Percentiles rank a stretch among this genome's conserved stretches.
phyloP scores from a whole-genome alignment of 2,329 filamentous ascomycete genomes.

The Paecilomyces formosus region DNA sequence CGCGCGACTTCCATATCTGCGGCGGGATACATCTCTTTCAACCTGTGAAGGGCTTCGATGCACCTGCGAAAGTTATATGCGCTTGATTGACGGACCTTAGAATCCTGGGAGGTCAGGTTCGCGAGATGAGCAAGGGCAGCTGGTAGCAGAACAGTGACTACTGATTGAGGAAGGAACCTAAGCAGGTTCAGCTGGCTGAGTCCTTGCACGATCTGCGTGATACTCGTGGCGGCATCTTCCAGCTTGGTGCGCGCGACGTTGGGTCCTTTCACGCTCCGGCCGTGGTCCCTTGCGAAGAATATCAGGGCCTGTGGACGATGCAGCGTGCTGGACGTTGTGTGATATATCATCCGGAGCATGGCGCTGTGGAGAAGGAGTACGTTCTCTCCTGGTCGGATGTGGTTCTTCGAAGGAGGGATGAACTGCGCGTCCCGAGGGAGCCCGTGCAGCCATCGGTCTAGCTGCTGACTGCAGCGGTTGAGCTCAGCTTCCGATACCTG shows the following conservation, averaged over 20 bases:
- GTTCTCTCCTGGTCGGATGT: slow-evolving; percentile 43
- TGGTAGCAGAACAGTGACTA: slow-evolving; percentile 76
- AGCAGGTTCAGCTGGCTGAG: slow-evolving; percentile 65
- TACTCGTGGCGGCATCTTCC: slow-evolving; percentile 71
- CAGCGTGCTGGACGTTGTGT: slow-evolving; percentile 79
- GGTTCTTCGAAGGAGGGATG: slow-evolving; percentile 52
- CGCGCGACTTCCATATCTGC: slow-evolving; percentile 61
- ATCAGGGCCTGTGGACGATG: slow-evolving; percentile 79
- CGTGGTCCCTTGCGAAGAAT: slow-evolving; percentile 43
- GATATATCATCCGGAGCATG: slow-evolving; percentile 85
- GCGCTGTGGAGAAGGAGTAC: slow-evolving; percentile 61
- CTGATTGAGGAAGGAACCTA: slow-evolving; percentile 70
- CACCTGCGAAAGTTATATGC: slow-evolving; percentile 74
- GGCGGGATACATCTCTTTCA: slow-evolving; percentile 77
- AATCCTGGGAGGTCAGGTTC: slow-evolving; percentile 72
- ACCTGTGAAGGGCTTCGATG: slow-evolving; percentile 73
- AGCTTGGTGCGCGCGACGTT: slow-evolving; percentile 71
- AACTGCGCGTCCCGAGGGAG: slow-evolving; percentile 66
- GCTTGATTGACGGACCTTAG: slow-evolving; percentile 60
- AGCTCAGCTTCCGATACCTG: slow-evolving; percentile 72
- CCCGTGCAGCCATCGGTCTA: slow-evolving; percentile 64
- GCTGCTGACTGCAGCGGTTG: slow-evolving; percentile 64
- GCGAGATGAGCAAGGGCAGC: slow-evolving; percentile 84
- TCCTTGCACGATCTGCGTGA: slow-evolving; percentile 69
- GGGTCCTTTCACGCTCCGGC: slow-evolving; percentile 48